Base-by-base conservation (phyloP, 2,329 filamentous ascomycete genomes). In the Aspergillus calidoustus region DNA sequence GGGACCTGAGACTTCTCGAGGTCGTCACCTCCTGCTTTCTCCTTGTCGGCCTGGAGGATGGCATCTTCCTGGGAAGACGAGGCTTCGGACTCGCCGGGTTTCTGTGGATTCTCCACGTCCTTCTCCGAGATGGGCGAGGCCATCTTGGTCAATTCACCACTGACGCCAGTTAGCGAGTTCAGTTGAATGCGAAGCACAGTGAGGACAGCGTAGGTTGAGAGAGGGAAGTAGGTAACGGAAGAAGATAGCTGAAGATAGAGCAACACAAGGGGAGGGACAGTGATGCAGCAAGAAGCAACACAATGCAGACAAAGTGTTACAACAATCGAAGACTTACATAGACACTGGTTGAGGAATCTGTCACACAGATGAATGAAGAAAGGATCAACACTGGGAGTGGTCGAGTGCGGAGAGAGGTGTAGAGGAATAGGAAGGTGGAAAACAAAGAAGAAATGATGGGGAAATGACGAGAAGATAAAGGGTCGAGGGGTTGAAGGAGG, bases 11-110 rank as follows among this genome's bases (percentile, higher is more conserved):
- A 58, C 34, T 64, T 67, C 11, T 64, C 60, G 11, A 57, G 50
- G 38, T 66, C 53, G 38, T 66, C 49, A n/a, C 31, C 55, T 6
- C 22, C 60, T 17, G 61, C 53, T 28, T 72, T 71, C 49, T 72
- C 71, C 38, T 62, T 65, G 19, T 59, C 55, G 5, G 57, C 54
- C 25, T 70, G 62, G 44, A 68, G 61, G 19, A 64, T 66, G 4
- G 64, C 67, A 54, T 76, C 73, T 7, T 66, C 68, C n/a, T 75
- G 71, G 13, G 74, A 67, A 30, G 72, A 74, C 0, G 74, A 77
- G n/a, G 68, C 64, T 51, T 76, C 75, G 4, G 74, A 75, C 31
- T 72, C 66, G 30, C 69, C 69, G 13, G 67, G 57, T 31, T 67
- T 72, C 52, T 76, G 74, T 17, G 63, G 61, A 38, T 50, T 64